Evolutionary conservation across 495 filamentous ascomycete genomes (phyloP), one percentile per base, ranked within the genome.

Genomic region (Pseudevernia furfuracea): DNA sequence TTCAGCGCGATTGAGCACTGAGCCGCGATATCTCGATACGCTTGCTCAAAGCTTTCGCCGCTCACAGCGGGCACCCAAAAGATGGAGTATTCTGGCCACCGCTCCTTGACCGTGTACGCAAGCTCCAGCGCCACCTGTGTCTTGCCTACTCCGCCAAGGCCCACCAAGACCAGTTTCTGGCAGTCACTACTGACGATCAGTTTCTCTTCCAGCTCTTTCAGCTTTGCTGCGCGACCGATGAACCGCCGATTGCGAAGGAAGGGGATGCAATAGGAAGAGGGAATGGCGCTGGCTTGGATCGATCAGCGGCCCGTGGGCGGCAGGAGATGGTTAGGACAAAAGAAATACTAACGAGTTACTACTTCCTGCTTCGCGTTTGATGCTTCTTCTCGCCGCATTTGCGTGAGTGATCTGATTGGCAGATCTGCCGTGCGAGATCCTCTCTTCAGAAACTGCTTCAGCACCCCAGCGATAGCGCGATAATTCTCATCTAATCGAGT

Each of bases 51-150:
- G 21, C 61, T 76, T 44, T 75, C 77, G 1, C 58, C 15, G 46
- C 71, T 78, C 1, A 74, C 63, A 0, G 75, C 77, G 1, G 75
- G 71, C 19, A 84, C 66, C 82, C 81, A 85, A 58, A 84, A 76
- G 32, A 84, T 65, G 1, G 80, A 79, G 57, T 72, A 81, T 1
- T 77, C 72, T 1, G 73, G 67, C 9, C 74, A 58, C 23, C 67
- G 55, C 14, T 77, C 74, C 65, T 69, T 74, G 9, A 71, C 60
- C 63, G 74, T 72, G 64, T 80, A 79, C 0, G 75, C 75, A 44
- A 82, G 60, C 60, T 80, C 76, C 12, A 86, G 61, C 2, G 74
- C 77, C n/a, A 85, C 67, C 61, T 41, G 71, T 59, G 19, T 60
- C 65, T 60, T 66, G 14, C 23, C 67, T 15, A 62, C 48, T 60